phyloP scores from a whole-genome alignment of 2,329 filamentous ascomycete genomes.

The Neofusicoccum ribis region DNA sequence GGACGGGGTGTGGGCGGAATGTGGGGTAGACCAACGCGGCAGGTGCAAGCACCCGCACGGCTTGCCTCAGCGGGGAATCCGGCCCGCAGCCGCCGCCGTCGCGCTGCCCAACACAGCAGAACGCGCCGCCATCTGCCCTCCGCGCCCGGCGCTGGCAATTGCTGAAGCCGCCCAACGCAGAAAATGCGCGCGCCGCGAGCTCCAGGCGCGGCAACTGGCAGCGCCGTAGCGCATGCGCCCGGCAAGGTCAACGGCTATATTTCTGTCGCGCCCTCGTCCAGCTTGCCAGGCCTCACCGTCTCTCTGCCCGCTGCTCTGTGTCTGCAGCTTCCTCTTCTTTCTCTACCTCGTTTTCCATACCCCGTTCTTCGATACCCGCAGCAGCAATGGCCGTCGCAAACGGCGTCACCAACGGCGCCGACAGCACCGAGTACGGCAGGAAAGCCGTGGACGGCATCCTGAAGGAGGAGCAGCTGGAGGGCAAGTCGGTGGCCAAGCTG shows the following conservation, averaged over 20 bases:
- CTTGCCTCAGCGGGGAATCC: not conserved
- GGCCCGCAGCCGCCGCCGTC: not conserved
- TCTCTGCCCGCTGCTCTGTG: not conserved
- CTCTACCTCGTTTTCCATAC: not conserved
- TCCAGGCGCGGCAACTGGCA: not conserved
- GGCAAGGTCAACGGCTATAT: conserved; percentile 1
- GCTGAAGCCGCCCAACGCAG: not conserved
- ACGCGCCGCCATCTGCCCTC: not conserved
- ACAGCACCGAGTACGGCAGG: conserved; percentile 28
- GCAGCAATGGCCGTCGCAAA: conserved; percentile 11
- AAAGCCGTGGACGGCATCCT: conserved; percentile 28
- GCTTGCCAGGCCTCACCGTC: not conserved
- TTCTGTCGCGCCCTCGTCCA: not conserved
- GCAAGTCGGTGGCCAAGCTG: conserved; percentile 22
- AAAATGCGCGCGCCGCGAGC: not conserved
- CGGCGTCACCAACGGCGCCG: conserved; percentile 10
- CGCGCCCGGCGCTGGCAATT: not conserved
- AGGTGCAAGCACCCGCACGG: not conserved
- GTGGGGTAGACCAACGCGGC: conserved; percentile 7
- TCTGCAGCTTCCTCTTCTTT: not conserved
- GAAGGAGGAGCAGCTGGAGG: conserved; percentile 29
- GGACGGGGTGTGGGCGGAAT: not conserved
- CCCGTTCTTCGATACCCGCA: not conserved
- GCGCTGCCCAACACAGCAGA: not conserved
- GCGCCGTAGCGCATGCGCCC: not conserved